phyloP scores from a whole-genome alignment of 2,329 filamentous ascomycete genomes.

The Botrytis galanthina region DNA sequence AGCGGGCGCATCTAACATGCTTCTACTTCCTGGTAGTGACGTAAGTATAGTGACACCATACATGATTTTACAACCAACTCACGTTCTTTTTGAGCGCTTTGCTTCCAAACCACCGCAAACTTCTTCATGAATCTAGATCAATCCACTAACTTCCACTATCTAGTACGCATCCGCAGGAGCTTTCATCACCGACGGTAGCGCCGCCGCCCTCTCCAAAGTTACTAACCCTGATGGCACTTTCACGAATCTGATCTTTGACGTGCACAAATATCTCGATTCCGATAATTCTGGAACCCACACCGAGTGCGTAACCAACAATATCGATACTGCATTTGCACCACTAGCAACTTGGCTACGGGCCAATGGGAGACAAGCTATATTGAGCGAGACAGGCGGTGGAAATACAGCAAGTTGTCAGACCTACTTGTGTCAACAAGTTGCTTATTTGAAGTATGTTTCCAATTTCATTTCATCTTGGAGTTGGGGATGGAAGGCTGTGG shows the following conservation, averaged over 20 bases:
- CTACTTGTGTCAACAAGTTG: constrained; percentile 39
- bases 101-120: neutral
- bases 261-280: constrained; percentile 60
- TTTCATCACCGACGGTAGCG: constrained; percentile 50
- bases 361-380: constrained; percentile 49
- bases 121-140: neutral
- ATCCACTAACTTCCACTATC: neutral
- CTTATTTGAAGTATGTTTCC: constrained; percentile 35
- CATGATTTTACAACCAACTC: neutral
- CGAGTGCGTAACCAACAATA: constrained; percentile 54
- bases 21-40: constrained; percentile 62
- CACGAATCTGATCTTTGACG: constrained; percentile 55
- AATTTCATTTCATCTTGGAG: neutral
- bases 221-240: constrained; percentile 59
- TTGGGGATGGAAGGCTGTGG: too few species aligned
- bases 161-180: constrained; percentile 50
- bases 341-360: constrained; percentile 49
- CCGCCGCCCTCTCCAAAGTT: constrained; percentile 50
- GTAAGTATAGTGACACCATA: neutral
- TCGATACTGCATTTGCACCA: constrained; percentile 46
- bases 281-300: constrained; percentile 54
- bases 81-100: neutral
- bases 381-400: constrained; percentile 52
- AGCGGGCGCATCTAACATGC: constrained; percentile 61
- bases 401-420: constrained; percentile 38